Conservation (phyloP, 176 grass and related monocot genomes). For the Oryza meyeriana region DNA sequence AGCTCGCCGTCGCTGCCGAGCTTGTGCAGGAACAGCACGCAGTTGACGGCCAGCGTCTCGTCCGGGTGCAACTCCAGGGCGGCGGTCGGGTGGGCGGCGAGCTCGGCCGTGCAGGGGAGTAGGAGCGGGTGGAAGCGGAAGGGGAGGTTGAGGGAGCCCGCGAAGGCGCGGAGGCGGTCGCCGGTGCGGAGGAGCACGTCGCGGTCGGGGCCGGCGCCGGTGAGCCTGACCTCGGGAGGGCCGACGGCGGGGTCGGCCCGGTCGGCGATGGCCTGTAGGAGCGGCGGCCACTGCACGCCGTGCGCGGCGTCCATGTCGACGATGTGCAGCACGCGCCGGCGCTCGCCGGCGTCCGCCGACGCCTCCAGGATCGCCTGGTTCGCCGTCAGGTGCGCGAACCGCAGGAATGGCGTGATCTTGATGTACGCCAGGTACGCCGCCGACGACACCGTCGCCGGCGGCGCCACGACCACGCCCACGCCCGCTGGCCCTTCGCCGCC, state of each 20-base stretch:
- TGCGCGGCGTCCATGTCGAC: constrained; percentile 76
- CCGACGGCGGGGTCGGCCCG: constrained; percentile 38
- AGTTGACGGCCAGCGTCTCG: constrained; percentile 79
- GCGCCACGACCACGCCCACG: not conserved
- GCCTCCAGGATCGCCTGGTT: constrained; percentile 96
- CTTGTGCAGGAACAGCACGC: constrained; percentile 64
- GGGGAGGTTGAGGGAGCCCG: constrained; percentile 59
- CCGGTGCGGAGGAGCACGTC: constrained; percentile 76
- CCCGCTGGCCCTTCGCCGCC: no score
- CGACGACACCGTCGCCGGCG: constrained; percentile 6
- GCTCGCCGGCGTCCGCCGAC: not conserved
- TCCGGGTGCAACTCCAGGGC: constrained; percentile 46
- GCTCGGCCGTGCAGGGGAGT: constrained; percentile 34
- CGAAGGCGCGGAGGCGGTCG: constrained; percentile 80
- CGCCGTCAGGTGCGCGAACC: constrained; percentile 89
- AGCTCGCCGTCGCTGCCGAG: constrained; percentile 32
- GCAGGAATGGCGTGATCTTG: constrained; percentile 86
- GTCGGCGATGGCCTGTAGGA: constrained; percentile 76
- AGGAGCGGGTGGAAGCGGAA: constrained; percentile 84
- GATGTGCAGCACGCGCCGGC: constrained; percentile 67
- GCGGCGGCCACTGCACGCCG: constrained; percentile 90
- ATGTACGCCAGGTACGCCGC: constrained; percentile 80
- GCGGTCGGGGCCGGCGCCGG: constrained; percentile 62
- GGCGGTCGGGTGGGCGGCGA: not conserved
- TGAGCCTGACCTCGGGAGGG: constrained; percentile 74